Base-by-base conservation (phyloP, 805 yeast species). In the Ogataea nitratoaversa region DNA sequence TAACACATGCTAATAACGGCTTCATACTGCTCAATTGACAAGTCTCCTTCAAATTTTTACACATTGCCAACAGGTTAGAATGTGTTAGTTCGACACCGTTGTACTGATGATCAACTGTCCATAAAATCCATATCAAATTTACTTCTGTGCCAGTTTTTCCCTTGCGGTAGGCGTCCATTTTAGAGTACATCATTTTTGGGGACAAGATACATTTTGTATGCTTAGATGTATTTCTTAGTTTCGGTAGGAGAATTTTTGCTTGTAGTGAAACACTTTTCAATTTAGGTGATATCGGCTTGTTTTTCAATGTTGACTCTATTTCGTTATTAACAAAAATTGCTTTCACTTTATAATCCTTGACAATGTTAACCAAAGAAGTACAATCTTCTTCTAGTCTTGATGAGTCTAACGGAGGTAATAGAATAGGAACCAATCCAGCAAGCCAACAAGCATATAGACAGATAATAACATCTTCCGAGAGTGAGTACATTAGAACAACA, bases 31-130 rank as follows among this genome's bases (percentile, higher is more conserved):
- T 72, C 63, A 93, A 70, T 45, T 87, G 91, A 54, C 96, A 86
- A 0, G 98, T 91, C 57, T 91, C 97, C 52, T 93, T 91, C 55
- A 88, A 74, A 17, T 86, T 84, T 53, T 90, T 88, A 62, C 97
- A 89, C 60, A 86, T 74, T 2, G 87, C 82, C 50, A 90, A 62
- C 11, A 93, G 66, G 36, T 77, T 74, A 30, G 71, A 65, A 57
- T 85, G 93, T 19, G 77, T 78, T 46, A 76, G 60, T 16, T 67
- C 66, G 2, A 74, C 72, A 0, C 84, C 86, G 0, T 76, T 70
- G 41, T 84, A 68, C 16, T 76, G 70, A 51, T 84, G 84, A 52
- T 88, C 95, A 0, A 89, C 70, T 0, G 85, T 76, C 70, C 80
- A 82, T 47, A 77, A 70, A 13, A 85, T 59, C 84, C 93, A 79